Conservation (phyloP, 257 asterid species). For the Prunella vulgaris region DNA sequence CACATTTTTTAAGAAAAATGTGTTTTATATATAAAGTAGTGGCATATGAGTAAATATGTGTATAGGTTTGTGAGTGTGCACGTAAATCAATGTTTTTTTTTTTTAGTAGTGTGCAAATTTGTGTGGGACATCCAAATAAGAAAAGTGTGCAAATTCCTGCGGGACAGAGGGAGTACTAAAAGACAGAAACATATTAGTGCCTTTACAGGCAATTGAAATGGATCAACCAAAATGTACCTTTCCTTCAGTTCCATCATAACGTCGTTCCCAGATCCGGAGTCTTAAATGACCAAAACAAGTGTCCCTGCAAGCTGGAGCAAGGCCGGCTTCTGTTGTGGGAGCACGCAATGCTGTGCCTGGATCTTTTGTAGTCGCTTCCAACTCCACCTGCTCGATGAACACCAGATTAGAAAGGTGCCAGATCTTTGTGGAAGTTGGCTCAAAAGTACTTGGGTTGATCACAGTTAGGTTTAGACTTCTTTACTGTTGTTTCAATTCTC, state of each 20-base stretch:
- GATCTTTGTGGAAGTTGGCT: background rate
- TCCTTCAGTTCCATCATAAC: conserved; percentile 66
- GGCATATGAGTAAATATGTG: no score
- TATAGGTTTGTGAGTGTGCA: no score
- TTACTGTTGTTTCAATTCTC: background rate
- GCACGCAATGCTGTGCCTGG: conserved; percentile 91
- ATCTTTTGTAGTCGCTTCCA: conserved; percentile 71
- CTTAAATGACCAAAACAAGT: conserved; percentile 71
- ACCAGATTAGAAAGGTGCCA: conserved; percentile 4
- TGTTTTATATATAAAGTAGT: no score
- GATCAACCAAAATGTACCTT: conserved; percentile 39
- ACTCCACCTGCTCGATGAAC: conserved; percentile 52
- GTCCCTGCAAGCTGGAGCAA: conserved; percentile 89
- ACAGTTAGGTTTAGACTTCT: background rate
- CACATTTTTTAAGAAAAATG: no score
- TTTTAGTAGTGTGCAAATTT: no score
- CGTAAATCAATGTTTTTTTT: no score
- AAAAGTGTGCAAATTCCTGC: no score
- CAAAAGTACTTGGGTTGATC: background rate
- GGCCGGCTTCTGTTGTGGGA: conserved; percentile 82
- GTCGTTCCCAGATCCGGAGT: conserved; percentile 59
- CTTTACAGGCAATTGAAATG: background rate
- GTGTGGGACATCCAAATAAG: no score
- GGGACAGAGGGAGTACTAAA: no score
- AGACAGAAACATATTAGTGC: background rate